Base-by-base conservation (phyloP, 2,329 filamentous ascomycete species). In the Fusarium chuoi region DNA sequence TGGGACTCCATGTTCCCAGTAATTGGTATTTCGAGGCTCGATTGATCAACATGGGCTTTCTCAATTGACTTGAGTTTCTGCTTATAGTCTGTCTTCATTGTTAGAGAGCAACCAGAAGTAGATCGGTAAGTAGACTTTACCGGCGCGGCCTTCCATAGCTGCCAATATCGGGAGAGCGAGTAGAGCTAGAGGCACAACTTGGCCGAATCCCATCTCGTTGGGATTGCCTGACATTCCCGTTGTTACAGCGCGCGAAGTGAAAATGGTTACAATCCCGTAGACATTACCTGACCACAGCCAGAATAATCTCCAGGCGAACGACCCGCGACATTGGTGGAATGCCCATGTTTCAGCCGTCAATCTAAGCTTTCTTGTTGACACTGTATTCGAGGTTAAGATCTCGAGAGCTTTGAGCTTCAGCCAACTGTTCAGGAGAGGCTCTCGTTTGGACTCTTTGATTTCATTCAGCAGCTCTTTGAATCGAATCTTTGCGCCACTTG, bases 401-500 rank as follows among this genome's bases (percentile, higher is more conserved):
- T 5, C 6, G 0, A 65, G 3, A 9, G 58, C 41, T 20, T 41
- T 13, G 3, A 55, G 1, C 8, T 35, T 41, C 6, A 64, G 35
- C 62, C 46, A 63, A 20, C 3, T 36, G 4, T 54, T 46, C 4
- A 63, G 7, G 18, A 65, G 62, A 0, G 0, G 1, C 3, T 45
- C 18, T 6, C 58, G 33, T 0, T 63, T 28, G 1, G 20, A 9
- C 11, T 65, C 62, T 7, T 10, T 8, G 1, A 20, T 36, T 20
- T 24, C 24, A 0, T 6, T 2, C 9, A n/a, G 13, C 1, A 63
- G 30, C 0, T 11, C 26, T 35, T 28, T 65, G 1, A 18, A 7
- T 2, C 2, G 10, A 0, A 24, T 22, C 2, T 8, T 38, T 7
- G 2, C 11, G 6, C 4, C 12, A 1, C 4, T 9, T 3, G 6